phyloP scores from a whole-genome alignment of 495 filamentous ascomycete genomes.

The Penicillium psychrofluorescens region DNA sequence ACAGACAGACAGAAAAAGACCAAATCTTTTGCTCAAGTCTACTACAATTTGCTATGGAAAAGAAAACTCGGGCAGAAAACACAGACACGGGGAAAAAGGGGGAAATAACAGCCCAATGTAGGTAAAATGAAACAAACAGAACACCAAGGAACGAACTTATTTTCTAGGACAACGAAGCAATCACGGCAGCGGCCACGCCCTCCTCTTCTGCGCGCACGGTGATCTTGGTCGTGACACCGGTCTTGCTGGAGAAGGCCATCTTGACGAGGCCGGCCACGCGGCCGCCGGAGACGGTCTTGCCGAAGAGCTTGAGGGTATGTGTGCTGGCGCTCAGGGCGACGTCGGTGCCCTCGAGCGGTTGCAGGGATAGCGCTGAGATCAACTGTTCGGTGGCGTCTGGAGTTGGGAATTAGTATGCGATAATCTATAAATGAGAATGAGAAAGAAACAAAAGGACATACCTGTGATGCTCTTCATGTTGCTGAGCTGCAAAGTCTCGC shows the following conservation, averaged over 20 bases:
- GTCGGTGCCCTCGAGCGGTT: slow-evolving; percentile 90
- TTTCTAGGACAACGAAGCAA: slow-evolving; percentile 45
- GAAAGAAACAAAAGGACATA: slow-evolving; percentile 38
- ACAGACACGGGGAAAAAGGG: no score
- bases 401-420: slow-evolving; percentile 26
- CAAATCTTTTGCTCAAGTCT: neutral
- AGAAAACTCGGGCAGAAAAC: neutral
- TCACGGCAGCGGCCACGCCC: slow-evolving; percentile 74
- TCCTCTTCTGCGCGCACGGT: slow-evolving; percentile 87
- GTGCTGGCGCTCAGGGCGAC: slow-evolving; percentile 80
- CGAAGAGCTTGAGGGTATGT: slow-evolving; percentile 91
- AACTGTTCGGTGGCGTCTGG: slow-evolving; percentile 92
- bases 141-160: slow-evolving; percentile 54
- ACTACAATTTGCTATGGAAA: neutral
- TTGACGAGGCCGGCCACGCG: slow-evolving; percentile 79
- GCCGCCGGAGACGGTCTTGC: slow-evolving; percentile 89
- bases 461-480: slow-evolving; percentile 88
- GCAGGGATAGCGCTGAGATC: slow-evolving; percentile 75
- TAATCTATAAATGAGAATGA: neutral
- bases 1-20: no score
- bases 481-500: slow-evolving; percentile 85
- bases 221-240: slow-evolving; percentile 90
- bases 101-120: no score
- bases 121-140: neutral
- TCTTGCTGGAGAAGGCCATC: slow-evolving; percentile 91